Base-by-base conservation (phyloP, 495 filamentous ascomycete genomes). In the Annulohypoxylon stygium region DNA sequence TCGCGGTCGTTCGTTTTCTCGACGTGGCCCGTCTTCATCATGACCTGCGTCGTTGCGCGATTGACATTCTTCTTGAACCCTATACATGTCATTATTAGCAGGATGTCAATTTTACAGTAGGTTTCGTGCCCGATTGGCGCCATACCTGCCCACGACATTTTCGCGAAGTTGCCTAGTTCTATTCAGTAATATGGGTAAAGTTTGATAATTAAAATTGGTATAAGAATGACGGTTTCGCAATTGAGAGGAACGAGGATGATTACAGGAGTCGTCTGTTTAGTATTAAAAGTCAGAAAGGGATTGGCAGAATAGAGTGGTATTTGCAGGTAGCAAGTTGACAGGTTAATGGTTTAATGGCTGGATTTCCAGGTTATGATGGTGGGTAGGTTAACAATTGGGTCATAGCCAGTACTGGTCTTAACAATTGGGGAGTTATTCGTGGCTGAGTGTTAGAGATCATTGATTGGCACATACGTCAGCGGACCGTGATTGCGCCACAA, bases 11-110 rank as follows among this genome's bases (percentile, higher is more conserved):
- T 97, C 1, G 96, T 98, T 82, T 95, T 92, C 81, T 99, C 96
- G 69, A 99, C 97, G 86, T 97, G 96, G 51, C 96, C 94, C 18
- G 96, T 95, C 87, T 98, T 99, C 96, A 99, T 98, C 94, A 99
- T 98, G 63, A 98, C 95, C 90, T 97, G 95, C 80, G 97, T 98
- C 81, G 95, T 97, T 69, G 96, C 95, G 82, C 96, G 93, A 85
- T 96, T 96, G 86, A 97, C 94, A 88, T 95, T 97, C 81, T 98
- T 98, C 88, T 98, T 98, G 84, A 99, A 98, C 61, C 96, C 96
- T 97, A 75, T 0, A 48, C 23, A 61, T 3, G 10, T 45, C 1
- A 54, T 2, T 5, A 20, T 76, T 43, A 73, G 65, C 30, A 61
- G 23, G 30, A 30, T 4, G 10, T 33, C 25, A 11, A 57, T 70